These are phyloP conservation scores for Colletotrichum orbiculare DNA, from an alignment of 2,329 filamentous ascomycete species.

Conservation along the genomic window DNA sequence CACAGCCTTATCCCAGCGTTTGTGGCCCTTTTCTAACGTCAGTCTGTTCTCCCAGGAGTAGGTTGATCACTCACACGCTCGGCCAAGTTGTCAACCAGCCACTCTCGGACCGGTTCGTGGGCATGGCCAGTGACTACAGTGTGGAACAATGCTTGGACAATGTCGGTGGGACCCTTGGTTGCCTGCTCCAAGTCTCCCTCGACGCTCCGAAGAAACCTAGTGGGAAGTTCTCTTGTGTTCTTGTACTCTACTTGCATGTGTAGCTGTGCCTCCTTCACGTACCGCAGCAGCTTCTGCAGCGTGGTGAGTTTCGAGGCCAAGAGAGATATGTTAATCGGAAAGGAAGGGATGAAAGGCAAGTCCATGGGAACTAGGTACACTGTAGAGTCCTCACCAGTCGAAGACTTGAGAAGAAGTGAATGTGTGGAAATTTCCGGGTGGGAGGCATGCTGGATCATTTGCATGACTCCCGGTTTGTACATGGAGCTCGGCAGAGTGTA, in stretches of 20 bases:
- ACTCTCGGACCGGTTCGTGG: slow-evolving; percentile 80
- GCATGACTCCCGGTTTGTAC: slow-evolving; percentile 44
- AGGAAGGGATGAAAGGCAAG: slow-evolving; percentile 82
- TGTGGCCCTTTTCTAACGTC: slow-evolving; percentile 74
- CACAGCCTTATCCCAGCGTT: slow-evolving; percentile 93
- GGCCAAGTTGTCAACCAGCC: slow-evolving; percentile 85
- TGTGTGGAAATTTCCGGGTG: slow-evolving; percentile 82
- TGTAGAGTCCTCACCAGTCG: slow-evolving; percentile 51
- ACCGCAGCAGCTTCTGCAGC: slow-evolving; percentile 86
- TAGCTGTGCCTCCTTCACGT: slow-evolving; percentile 82
- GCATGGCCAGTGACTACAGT: slow-evolving; percentile 86
- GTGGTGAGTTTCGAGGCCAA: slow-evolving; percentile 89
- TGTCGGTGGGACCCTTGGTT: slow-evolving; percentile 66
- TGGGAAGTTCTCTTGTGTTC: slow-evolving; percentile 81
- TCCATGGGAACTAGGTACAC: slow-evolving; percentile 80
- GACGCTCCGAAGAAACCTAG: slow-evolving; percentile 80
- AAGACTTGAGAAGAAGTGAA: slow-evolving; percentile 70
- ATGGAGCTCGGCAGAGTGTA: slow-evolving; percentile 52
- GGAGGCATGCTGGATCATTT: slow-evolving; percentile 71
- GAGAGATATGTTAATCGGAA: slow-evolving; percentile 83
- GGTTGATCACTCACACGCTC: slow-evolving; percentile 71
- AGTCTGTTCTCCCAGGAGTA: slow-evolving; percentile 31
- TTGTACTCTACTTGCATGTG: slow-evolving; percentile 88
- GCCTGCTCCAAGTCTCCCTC: slow-evolving; percentile 77
- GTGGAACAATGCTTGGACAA: slow-evolving; percentile 84